Evolutionary conservation across 257 asterid genomes (phyloP).

Genomic region (Agastache rugosa): DNA sequence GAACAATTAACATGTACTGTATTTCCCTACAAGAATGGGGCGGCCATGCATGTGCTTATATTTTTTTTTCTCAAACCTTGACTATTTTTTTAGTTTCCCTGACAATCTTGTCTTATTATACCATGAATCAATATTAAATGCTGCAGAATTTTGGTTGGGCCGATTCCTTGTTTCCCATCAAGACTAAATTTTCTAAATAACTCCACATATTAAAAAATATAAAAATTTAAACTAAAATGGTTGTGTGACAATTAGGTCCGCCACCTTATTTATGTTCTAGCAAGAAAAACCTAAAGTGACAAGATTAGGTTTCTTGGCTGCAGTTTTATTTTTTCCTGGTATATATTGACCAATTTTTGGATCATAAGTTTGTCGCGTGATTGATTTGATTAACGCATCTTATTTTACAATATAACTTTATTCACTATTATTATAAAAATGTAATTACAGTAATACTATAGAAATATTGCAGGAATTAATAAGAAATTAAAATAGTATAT

Average conservation of each 20-base stretch:
- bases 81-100: slow-evolving; percentile 32
- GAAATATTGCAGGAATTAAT: background rate
- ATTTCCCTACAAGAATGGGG: slow-evolving; percentile 54
- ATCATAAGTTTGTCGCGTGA: too few relatives aligned
- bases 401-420: too few relatives aligned
- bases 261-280: background rate
- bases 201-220: background rate
- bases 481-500: too few relatives aligned
- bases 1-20: slow-evolving; percentile 48
- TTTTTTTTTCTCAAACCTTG: slow-evolving; percentile 31
- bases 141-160: slow-evolving; percentile 46
- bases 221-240: too few relatives aligned
- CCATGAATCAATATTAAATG: slow-evolving; percentile 33
- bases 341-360: too few relatives aligned
- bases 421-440: too few relatives aligned
- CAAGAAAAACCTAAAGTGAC: too few relatives aligned
- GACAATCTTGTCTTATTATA: slow-evolving; percentile 41
- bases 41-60: slow-evolving; percentile 64
- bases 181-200: background rate
- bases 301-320: too few relatives aligned
- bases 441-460: too few relatives aligned
- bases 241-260: slow-evolving; percentile 12
- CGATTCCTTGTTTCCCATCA: slow-evolving; percentile 45
- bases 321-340: too few relatives aligned
- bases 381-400: too few relatives aligned